phyloP scores from a whole-genome alignment of 768 basidiomycete genomes.

The Gloeophyllum trabeum region DNA sequence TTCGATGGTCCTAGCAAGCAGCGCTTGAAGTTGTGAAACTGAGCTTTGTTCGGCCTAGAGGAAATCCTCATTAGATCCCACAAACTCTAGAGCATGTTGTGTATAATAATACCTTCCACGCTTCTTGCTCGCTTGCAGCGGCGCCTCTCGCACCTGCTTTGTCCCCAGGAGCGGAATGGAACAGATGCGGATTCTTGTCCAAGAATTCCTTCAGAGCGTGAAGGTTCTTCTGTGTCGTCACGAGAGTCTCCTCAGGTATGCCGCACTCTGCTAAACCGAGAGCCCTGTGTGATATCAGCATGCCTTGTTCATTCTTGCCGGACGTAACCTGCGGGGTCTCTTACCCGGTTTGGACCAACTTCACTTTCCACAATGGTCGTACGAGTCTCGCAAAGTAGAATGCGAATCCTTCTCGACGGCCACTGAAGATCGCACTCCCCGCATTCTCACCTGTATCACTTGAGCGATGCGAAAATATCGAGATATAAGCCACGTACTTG shows the following conservation, averaged over 20 bases:
- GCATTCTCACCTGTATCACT: constrained; percentile 56
- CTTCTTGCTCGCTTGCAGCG: constrained; percentile 66
- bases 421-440: constrained; percentile 73
- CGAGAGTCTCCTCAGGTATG: constrained; percentile 48
- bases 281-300: no score
- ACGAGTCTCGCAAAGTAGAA: constrained; percentile 81
- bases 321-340: no score
- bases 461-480: no score
- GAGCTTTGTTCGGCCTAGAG: constrained; percentile 71
- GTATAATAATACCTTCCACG: constrained; percentile 70
- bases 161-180: constrained; percentile 73
- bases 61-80: no score
- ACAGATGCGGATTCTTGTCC: constrained; percentile 74
- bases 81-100: no score
- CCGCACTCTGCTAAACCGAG: constrained; percentile 22
- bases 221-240: constrained; percentile 72
- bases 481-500: constrained; percentile 29
- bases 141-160: constrained; percentile 41
- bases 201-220: constrained; percentile 67
- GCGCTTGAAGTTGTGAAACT: constrained; percentile 60
- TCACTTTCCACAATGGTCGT: constrained; percentile 79
- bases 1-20: constrained; percentile 83
- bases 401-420: constrained; percentile 80
- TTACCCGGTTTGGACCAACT: constrained; percentile 57
- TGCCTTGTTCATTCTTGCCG: no score